phyloP scores from a whole-genome alignment of 352 stramenopile genomes.

The Phytophthora litchii region DNA sequence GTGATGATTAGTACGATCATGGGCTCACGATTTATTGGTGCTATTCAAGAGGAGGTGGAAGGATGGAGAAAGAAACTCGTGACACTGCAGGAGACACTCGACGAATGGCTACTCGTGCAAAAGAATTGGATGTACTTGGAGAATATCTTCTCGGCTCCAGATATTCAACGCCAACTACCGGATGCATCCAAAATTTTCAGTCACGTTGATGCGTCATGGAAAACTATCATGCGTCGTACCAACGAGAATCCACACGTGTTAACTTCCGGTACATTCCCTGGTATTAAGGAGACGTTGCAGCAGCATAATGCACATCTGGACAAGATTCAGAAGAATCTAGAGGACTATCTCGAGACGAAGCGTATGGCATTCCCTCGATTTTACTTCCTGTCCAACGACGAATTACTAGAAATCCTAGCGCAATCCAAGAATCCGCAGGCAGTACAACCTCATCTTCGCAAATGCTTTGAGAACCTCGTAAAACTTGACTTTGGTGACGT shows the following conservation, averaged over 20 bases:
- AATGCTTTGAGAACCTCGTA: slow-evolving; percentile 94
- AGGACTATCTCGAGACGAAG: slow-evolving; percentile 94
- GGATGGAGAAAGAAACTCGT: slow-evolving; percentile 86
- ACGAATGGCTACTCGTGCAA: slow-evolving; percentile 89
- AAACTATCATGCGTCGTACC: slow-evolving; percentile 90
- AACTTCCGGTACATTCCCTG: slow-evolving; percentile 76
- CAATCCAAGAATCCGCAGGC: slow-evolving; percentile 95
- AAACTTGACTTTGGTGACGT: slow-evolving; percentile 83
- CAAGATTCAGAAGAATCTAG: slow-evolving; percentile 92
- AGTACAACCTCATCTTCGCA: slow-evolving; percentile 93
- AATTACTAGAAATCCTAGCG: slow-evolving; percentile 94
- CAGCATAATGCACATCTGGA: slow-evolving; percentile 89
- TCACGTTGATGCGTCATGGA: slow-evolving; percentile 91
- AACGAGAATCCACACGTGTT: slow-evolving; percentile 89
- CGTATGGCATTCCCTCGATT: slow-evolving; percentile 93
- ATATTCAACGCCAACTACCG: slow-evolving; percentile 92
- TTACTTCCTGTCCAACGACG: slow-evolving; percentile 96
- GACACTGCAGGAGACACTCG: slow-evolving; percentile 83
- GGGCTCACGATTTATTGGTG: slow-evolving; percentile 90
- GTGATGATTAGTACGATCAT: slow-evolving; percentile 94
- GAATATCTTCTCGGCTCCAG: slow-evolving; percentile 88
- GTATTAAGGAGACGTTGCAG: slow-evolving; percentile 83
- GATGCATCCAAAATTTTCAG: slow-evolving; percentile 92
- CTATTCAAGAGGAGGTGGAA: slow-evolving; percentile 91
- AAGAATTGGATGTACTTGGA: slow-evolving; percentile 92